Evolutionary conservation across 192 early-diverging fungal species (phyloP), one percentile per base, ranked within the genome.

Genomic region (Backusella macrospora): DNA sequence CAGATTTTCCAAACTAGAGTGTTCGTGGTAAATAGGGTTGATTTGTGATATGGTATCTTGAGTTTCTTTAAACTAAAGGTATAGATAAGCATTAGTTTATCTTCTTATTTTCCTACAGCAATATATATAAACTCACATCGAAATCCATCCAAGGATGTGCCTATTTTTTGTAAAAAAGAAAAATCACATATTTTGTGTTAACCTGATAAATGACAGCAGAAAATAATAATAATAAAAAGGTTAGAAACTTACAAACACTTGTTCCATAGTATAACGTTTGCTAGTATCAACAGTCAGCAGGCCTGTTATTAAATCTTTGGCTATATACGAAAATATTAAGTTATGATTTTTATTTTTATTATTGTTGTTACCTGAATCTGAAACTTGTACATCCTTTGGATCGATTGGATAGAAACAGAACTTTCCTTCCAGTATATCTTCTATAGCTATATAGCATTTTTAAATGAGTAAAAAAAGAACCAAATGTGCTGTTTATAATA

Each of bases 301-400:
- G n/a, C 76, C 72, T 15, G 79, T 66, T 49, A 92, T 84, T 65
- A 92, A 89, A 70, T 92, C 85, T 63, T 89, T 87, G 26, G 90
- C 73, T 74, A 18, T 64, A 65, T 34, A 34, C 1, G 29, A 34
- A 34, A 34, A 34, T 34, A 34, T 34, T 34, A 34, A 34, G 29
- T 34, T 34, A 34, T 2, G 29, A 34, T 34, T 34, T 0, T 34
- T 34, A 2, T 34, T 34, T 34, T 34, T 34, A 34, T 34, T 38
- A 16, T 64, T 45, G 10, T 16, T 23, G 21, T 10, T 73, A 73
- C 72, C 91, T 63, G 82, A 84, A 9, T 86, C 84, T 39, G 91
- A 91, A 43, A 94, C 82, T 29, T 82, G 73, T 71, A 94, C 92
- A 93, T 95, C 96, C 79, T 90, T 88, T 6, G 94, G 90, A 40